phyloP scores from a whole-genome alignment of 192 early-diverging fungal genomes.

The Backusella morwellensis region DNA sequence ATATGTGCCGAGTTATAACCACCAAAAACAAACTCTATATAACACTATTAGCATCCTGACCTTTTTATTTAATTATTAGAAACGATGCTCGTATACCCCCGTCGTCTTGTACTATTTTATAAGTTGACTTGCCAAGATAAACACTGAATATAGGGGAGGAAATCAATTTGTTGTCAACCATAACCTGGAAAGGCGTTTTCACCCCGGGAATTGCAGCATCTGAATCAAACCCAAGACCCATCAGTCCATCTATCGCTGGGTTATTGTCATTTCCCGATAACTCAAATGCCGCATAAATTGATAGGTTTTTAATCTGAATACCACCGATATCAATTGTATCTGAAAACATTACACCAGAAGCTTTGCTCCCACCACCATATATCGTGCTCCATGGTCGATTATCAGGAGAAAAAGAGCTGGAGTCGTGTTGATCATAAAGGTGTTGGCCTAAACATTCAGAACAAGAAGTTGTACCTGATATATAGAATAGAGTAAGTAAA shows the following conservation, averaged over 20 bases:
- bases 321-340: conserved; percentile 29
- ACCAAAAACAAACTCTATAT: conserved; percentile 46
- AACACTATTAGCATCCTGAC: too few relatives aligned
- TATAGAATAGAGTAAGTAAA: background rate
- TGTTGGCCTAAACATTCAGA: background rate
- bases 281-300: conserved; percentile 18
- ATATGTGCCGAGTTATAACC: conserved; percentile 36
- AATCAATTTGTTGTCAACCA: conserved; percentile 46
- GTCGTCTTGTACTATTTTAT: conserved; percentile 11
- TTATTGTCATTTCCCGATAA: background rate
- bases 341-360: too few relatives aligned
- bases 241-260: conserved; percentile 51
- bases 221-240: conserved; percentile 56
- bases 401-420: conserved; percentile 48
- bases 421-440: conserved; percentile 43
- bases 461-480: conserved; percentile 31
- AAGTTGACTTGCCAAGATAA: conserved; percentile 40
- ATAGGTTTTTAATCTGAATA: conserved; percentile 23
- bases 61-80: too few relatives aligned
- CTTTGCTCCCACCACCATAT: conserved; percentile 13
- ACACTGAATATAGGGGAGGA: conserved; percentile 59
- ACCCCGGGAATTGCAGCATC: conserved; percentile 31
- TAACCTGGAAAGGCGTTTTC: conserved; percentile 51
- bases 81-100: conserved; percentile 20
- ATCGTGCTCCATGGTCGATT: conserved; percentile 31